Evolutionary conservation across 495 filamentous ascomycete genomes (phyloP), one percentile per base, ranked within the genome.

Genomic region (Tirmania nivea): DNA sequence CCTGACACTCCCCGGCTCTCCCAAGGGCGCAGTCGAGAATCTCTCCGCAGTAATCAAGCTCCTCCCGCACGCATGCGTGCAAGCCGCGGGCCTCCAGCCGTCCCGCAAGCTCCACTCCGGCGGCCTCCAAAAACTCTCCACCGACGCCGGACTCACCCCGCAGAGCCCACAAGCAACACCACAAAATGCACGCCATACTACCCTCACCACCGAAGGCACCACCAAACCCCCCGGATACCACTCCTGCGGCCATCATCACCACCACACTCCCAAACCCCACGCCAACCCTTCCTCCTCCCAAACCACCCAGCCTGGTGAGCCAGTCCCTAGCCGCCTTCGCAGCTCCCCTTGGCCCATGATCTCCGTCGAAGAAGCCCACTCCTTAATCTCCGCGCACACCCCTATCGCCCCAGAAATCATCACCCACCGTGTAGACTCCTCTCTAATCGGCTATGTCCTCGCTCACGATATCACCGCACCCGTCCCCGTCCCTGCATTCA

Each of bases 1-100:
- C 48, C 69, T 95, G 49, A 96, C 90, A 0, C 72, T 99, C 39
- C 90, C 90, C 0, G 90, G 90, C 21, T 95, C 90, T 2, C 92
- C 92, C 1, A 95, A 94, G 70, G 90, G 87, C n/a, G 90, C 90
- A 3, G 81, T 77, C 61, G 90, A 99, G 69, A 99, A 96, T 62
- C 76, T 99, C n/a, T 76, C 84, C 61, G 78, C 86, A 2, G 69
- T 96, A n/a, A 67, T 99, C 42, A 92, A 83, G 60, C 79, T 86
- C 48, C 71, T 99, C 2, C 87, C 90, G 1, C 90, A 99, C 68
- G 92, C 92, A 34, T 99, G 90, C 56, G 69, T 81, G 19, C 90
- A 96, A 70, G 83, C 84, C 55, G 81, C 83, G 5, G 88, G 87
- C 14, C 21, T 50, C 11, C 77, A 76, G 34, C 78, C 87, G 62